A percentile compares a stretch with the other conserved stretches of the same genome.
Evolutionary conservation across 768 basidiomycete genomes (phyloP).

Genomic region (Calocybe gangraenosa): DNA sequence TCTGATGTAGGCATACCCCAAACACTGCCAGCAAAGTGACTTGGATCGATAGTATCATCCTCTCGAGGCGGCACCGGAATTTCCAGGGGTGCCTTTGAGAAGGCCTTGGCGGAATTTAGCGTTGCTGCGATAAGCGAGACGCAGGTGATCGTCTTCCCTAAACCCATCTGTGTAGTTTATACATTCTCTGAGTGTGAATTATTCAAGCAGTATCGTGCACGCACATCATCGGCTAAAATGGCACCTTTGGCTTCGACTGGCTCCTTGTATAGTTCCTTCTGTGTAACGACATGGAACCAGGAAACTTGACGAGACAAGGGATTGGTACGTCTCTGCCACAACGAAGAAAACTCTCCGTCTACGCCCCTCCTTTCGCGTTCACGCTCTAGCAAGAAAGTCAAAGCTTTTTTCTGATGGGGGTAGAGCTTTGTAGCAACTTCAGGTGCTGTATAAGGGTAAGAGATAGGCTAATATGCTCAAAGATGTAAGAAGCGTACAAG

Average conservation of each 20-base stretch:
- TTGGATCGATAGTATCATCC: conserved; percentile 30
- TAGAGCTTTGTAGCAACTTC: conserved; percentile 86
- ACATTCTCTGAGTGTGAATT: conserved; percentile 1
- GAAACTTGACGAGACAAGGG: conserved; percentile 37
- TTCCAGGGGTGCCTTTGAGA: conserved; percentile 55
- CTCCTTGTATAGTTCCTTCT: conserved; percentile 62
- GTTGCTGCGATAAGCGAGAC: conserved; percentile 92
- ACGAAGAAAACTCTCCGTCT: conserved; percentile 62
- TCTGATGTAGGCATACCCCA: conserved; percentile 75
- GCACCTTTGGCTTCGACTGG: conserved; percentile 80
- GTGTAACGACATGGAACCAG: conserved; percentile 86
- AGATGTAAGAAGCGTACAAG: conserved; percentile 48
- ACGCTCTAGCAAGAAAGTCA: conserved; percentile 92
- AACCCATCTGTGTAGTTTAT: conserved; percentile 72
- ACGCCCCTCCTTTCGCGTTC: conserved; percentile 58
- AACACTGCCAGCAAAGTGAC: conserved; percentile 74
- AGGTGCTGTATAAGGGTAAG: conserved; percentile 32
- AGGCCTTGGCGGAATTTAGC: conserved; percentile 59
- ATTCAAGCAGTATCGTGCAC: conserved; percentile 22
- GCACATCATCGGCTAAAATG: conserved; percentile 94
- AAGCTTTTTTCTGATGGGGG: conserved; percentile 97
- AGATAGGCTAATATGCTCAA: neutral
- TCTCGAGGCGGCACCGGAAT: conserved; percentile 30
- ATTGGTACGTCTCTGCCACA: conserved; percentile 63
- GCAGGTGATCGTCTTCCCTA: conserved; percentile 96